A percentile compares a stretch with the other conserved stretches of the same genome.
Conservation (phyloP, 495 filamentous ascomycete genomes). For the Xylaria acuta region DNA sequence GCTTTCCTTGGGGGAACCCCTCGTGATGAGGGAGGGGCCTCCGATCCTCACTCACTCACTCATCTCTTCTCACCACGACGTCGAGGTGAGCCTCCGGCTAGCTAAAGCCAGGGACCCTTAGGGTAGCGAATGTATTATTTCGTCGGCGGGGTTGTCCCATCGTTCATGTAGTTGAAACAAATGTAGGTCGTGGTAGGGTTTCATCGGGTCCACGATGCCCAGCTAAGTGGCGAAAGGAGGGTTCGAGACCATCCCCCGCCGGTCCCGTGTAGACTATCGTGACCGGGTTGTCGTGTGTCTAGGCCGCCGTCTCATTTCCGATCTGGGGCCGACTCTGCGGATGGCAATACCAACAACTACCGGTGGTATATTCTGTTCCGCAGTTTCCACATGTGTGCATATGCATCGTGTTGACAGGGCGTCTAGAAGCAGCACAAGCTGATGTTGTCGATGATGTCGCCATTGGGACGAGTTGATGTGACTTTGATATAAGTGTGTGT, state of each 20-base stretch:
- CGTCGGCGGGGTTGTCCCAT: slow-evolving; percentile 13
- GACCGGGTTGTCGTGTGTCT: slow-evolving; percentile 17
- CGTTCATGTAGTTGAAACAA: slow-evolving; percentile 19
- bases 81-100: slow-evolving; percentile 12
- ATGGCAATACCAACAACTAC: slow-evolving; percentile 47
- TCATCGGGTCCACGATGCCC: slow-evolving; percentile 12
- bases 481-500: slow-evolving; percentile 19
- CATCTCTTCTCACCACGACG: slow-evolving; percentile 23
- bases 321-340: slow-evolving; percentile 35
- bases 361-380: slow-evolving; percentile 44
- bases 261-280: slow-evolving; percentile 12
- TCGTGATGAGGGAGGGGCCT: slow-evolving; percentile 4
- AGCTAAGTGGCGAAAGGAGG: slow-evolving; percentile 11
- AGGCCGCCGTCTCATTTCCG: slow-evolving; percentile 19
- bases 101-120: not conserved
- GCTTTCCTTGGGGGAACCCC: not conserved
- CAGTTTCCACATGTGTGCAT: slow-evolving; percentile 45
- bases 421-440: slow-evolving; percentile 17
- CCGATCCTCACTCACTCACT: slow-evolving; percentile 20
- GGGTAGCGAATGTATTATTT: slow-evolving; percentile 12
- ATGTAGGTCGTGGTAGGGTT: slow-evolving; percentile 20
- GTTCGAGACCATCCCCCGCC: slow-evolving; percentile 17
- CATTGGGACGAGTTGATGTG: slow-evolving; percentile 26
- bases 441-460: slow-evolving; percentile 13
- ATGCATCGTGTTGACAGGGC: slow-evolving; percentile 35